Conservation (phyloP, 176 grass and related monocot species). For the Raddia guianensis region DNA sequence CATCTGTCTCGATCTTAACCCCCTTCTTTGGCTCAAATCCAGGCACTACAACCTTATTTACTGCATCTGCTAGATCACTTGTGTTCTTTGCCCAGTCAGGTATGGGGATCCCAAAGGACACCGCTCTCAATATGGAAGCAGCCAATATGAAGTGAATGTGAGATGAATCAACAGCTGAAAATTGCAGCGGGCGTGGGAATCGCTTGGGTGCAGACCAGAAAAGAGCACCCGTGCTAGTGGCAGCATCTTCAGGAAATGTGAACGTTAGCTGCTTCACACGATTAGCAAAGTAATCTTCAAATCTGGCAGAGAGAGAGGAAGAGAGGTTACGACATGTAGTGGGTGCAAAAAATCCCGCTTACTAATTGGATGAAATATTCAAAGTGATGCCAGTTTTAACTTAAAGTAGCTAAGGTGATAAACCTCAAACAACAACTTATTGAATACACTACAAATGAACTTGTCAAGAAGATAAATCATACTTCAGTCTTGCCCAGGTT, state of each 20-base stretch:
- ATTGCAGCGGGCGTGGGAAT: slow-evolving; percentile 61
- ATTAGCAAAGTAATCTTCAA: slow-evolving; percentile 86
- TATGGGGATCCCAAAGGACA: slow-evolving; percentile 64
- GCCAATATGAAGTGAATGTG: slow-evolving; percentile 68
- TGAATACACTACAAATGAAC: slow-evolving; percentile 13
- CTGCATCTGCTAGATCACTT: slow-evolving; percentile 45
- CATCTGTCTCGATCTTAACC: slow-evolving; percentile 63
- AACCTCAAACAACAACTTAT: slow-evolving; percentile 20
- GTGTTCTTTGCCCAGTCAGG: slow-evolving; percentile 64
- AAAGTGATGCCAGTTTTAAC: slow-evolving; percentile 13
- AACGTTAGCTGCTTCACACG: slow-evolving; percentile 81
- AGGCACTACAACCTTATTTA: slow-evolving; percentile 60
- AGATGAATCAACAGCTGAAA: slow-evolving; percentile 59
- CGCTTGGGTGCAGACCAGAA: slow-evolving; percentile 91
- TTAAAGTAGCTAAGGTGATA: not conserved
- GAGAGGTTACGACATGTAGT: slow-evolving; percentile 17
- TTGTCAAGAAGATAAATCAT: slow-evolving; percentile 44
- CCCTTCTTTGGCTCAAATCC: slow-evolving; percentile 65
- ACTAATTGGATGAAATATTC: slow-evolving; percentile 16
- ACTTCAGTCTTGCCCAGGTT: slow-evolving; percentile 74
- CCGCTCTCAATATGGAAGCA: slow-evolving; percentile 71
- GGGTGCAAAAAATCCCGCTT: not conserved
- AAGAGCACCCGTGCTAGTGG: slow-evolving; percentile 66
- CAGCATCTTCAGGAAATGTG: slow-evolving; percentile 73
- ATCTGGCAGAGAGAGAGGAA: slow-evolving; percentile 37